A percentile compares a stretch with the other conserved stretches of the same genome.
phyloP scores from a whole-genome alignment of 2,329 filamentous ascomycete species.

The Monosporascus cannonballus region DNA sequence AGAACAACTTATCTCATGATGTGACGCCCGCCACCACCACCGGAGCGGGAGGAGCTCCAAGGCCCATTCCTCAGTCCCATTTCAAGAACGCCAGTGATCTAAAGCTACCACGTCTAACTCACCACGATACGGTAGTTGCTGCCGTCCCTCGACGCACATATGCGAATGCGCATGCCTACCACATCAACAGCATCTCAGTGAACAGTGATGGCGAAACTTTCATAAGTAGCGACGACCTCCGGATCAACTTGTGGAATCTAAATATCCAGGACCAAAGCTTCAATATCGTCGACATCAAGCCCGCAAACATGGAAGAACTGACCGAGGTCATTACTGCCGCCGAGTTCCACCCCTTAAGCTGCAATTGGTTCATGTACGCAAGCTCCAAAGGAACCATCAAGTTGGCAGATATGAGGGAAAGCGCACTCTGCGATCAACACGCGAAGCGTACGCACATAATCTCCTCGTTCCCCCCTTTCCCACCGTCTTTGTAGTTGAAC shows the following conservation, averaged over 20 bases:
- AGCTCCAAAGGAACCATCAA: constrained; percentile 99
- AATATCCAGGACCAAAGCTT: constrained; percentile 99
- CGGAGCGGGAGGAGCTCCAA: constrained; percentile 65
- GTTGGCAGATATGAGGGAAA: constrained; percentile 96
- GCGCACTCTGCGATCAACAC: constrained; percentile 91
- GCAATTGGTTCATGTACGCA: constrained; percentile 99
- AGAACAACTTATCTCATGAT: constrained; percentile 97
- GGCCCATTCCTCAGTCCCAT: constrained; percentile 62
- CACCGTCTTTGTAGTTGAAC: too few relatives aligned
- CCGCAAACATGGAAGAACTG: constrained; percentile 98
- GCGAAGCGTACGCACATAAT: constrained; percentile 66
- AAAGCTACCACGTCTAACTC: constrained; percentile 91
- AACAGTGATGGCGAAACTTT: constrained; percentile 99
- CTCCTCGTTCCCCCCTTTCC: constrained; percentile 2
- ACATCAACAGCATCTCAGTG: constrained; percentile 99
- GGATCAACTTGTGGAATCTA: constrained; percentile 98
- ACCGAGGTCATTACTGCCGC: constrained; percentile 98
- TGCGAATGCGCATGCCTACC: constrained; percentile 96
- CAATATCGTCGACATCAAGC: constrained; percentile 99
- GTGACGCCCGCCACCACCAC: constrained; percentile 69
- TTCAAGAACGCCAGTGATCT: constrained; percentile 79
- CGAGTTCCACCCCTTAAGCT: constrained; percentile 93
- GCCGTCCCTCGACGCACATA: constrained; percentile 94
- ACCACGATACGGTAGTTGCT: constrained; percentile 96
- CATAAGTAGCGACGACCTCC: constrained; percentile 95